Percentiles rank a stretch among this genome's conserved stretches.
Evolutionary conservation across 1,284 basidiomycete species (phyloP).

Genomic region (Athelia sp.): DNA sequence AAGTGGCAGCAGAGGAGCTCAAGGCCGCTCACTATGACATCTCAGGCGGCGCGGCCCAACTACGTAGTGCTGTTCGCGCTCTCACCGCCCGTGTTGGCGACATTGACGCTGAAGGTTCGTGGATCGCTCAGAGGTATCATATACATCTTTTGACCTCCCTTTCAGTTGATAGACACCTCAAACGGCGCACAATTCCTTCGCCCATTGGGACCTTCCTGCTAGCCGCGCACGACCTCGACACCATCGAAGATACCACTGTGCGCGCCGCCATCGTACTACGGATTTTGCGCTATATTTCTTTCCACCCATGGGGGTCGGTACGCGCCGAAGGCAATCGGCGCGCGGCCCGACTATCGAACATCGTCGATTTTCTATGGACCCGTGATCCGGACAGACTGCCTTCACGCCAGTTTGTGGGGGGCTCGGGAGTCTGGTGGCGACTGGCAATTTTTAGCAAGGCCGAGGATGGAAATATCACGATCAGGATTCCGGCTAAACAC

Average conservation of each 20-base stretch:
- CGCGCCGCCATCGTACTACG: conserved; percentile 50
- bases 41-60: conserved; percentile 24
- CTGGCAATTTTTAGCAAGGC: conserved; percentile 35
- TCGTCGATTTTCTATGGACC: conserved; percentile 42
- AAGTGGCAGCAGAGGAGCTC: conserved; percentile 12
- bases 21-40: conserved; percentile 22
- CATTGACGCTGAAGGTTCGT: conserved; percentile 29
- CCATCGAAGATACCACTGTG: conserved; percentile 31
- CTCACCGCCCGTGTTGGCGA: conserved; percentile 28
- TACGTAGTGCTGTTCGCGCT: conserved; percentile 27
- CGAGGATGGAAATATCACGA: conserved; percentile 15
- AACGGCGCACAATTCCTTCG: conserved; percentile 30
- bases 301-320: conserved; percentile 67
- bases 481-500: conserved; percentile 11
- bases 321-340: conserved; percentile 55
- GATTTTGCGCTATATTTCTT: conserved; percentile 63
- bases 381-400: conserved; percentile 17
- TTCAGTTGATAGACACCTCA: conserved; percentile 35
- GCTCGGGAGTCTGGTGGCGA: conserved; percentile 58
- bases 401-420: conserved; percentile 35
- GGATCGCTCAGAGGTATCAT: not conserved
- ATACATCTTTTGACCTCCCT: conserved; percentile 11
- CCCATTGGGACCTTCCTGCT: conserved; percentile 50
- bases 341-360: conserved; percentile 34
- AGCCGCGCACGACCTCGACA: conserved; percentile 25